phyloP scores from a whole-genome alignment of 495 filamentous ascomycete genomes.

The Aspergillus ellipticus region DNA sequence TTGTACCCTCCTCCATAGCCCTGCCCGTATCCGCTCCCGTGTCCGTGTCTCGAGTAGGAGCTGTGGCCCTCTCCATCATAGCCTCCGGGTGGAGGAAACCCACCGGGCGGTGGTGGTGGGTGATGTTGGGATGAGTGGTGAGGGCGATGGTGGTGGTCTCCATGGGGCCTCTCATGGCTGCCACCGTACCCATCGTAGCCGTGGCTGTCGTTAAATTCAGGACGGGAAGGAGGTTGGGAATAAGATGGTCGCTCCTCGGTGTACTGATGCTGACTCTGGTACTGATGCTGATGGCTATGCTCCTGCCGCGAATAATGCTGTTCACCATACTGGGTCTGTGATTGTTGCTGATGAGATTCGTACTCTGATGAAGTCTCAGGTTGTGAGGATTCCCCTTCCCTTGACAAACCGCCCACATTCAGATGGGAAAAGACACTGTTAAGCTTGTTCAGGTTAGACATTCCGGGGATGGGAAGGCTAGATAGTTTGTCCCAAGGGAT shows the following conservation, averaged over 20 bases:
- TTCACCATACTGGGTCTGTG: constrained; percentile 10
- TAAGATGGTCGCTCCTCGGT: constrained; percentile 2
- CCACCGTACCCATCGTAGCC: neutral
- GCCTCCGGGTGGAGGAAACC: neutral
- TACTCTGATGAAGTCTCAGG: constrained; percentile 1
- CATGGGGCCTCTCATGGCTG: neutral
- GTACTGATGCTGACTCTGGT: neutral
- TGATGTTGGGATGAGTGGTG: constrained; percentile 2
- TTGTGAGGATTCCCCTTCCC: constrained; percentile 18
- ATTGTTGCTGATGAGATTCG: neutral
- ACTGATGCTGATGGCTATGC: constrained; percentile 5
- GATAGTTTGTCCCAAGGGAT: constrained; percentile 38
- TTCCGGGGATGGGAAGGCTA: constrained; percentile 40
- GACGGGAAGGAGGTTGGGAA: neutral
- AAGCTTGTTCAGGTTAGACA: constrained; percentile 37
- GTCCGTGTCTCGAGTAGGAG: constrained; percentile 1
- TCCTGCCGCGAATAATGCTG: neutral
- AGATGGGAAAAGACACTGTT: constrained; percentile 34
- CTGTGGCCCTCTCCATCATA: neutral
- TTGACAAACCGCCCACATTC: constrained; percentile 42
- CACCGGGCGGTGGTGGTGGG: neutral
- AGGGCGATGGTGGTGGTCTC: constrained; percentile 4
- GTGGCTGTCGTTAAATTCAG: neutral
- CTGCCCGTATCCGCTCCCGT: constrained; percentile 1
- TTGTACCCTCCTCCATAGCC: neutral